Percentiles rank a stretch among this genome's conserved stretches.
Evolutionary conservation across 2,329 filamentous ascomycete genomes (phyloP).

Genomic region (Coniella vitis): DNA sequence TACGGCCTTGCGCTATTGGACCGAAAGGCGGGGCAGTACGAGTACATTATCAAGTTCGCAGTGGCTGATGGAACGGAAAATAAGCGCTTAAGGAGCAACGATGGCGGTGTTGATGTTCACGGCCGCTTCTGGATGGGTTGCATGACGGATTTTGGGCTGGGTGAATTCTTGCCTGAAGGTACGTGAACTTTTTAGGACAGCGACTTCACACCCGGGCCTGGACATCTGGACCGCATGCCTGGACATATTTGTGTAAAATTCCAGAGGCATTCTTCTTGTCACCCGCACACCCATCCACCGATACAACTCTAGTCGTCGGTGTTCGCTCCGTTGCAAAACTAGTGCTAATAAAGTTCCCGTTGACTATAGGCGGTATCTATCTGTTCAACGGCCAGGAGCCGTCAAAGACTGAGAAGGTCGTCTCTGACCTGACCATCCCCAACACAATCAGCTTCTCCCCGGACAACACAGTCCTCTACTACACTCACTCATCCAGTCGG

Average conservation of each 20-base stretch:
- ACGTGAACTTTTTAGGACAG: too few relatives aligned
- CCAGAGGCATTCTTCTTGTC: too few relatives aligned
- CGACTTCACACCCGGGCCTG: too few relatives aligned
- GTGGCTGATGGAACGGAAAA: constrained; percentile 31
- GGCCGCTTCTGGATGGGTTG: constrained; percentile 80
- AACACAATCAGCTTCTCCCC: constrained; percentile 80
- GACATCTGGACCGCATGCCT: too few relatives aligned
- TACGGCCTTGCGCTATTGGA: constrained; percentile 75
- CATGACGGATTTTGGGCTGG: constrained; percentile 68
- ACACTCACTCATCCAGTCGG: constrained; percentile 68
- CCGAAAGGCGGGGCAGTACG: constrained; percentile 47
- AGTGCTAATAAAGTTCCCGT: constrained; percentile 2
- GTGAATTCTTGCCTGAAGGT: constrained; percentile 56
- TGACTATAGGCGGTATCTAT: constrained; percentile 60
- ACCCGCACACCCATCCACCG: too few relatives aligned
- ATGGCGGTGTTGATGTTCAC: constrained; percentile 72
- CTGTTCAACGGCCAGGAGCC: constrained; percentile 58
- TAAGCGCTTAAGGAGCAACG: constrained; percentile 63
- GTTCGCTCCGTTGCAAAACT: too few relatives aligned
- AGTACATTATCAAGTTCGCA: constrained; percentile 45
- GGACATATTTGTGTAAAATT: too few relatives aligned
- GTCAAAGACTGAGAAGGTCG: constrained; percentile 49
- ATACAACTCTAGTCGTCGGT: too few relatives aligned
- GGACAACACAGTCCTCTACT: constrained; percentile 68
- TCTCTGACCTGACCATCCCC: constrained; percentile 61